phyloP scores from a whole-genome alignment of 306 rosid species.

The Crataegus laevigata region DNA sequence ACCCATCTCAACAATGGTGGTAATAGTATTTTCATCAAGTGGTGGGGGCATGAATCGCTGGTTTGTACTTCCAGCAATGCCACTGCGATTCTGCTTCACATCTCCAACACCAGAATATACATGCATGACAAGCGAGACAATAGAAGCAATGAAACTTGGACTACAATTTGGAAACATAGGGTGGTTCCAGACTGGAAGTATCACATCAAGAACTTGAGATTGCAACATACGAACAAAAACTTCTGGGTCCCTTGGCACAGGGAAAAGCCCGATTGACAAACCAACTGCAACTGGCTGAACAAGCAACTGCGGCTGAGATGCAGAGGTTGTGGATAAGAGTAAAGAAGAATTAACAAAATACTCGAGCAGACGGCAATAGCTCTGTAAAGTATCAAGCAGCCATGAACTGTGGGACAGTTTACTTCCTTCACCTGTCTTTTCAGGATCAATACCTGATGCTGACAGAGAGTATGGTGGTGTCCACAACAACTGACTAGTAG shows the following conservation, averaged over 20 bases:
- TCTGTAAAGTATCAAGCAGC: constrained; percentile 87
- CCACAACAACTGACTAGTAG: constrained; percentile 97
- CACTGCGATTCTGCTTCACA: constrained; percentile 70
- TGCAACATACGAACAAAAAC: constrained; percentile 93
- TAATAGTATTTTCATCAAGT: constrained; percentile 86
- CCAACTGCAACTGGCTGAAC: constrained; percentile 97
- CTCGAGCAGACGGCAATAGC: constrained; percentile 81
- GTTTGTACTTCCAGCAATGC: constrained; percentile 58
- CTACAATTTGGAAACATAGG: constrained; percentile 70
- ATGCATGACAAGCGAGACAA: constrained; percentile 79
- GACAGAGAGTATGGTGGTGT: constrained; percentile 57
- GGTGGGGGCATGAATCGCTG: constrained; percentile 79
- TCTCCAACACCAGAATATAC: constrained; percentile 97
- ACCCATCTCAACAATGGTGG: constrained; percentile 94
- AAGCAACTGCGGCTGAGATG: constrained; percentile 87
- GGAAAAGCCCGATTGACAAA: constrained; percentile 90
- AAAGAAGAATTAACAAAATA: constrained; percentile 88
- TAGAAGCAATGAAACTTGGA: constrained; percentile 77
- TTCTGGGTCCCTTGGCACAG: constrained; percentile 97
- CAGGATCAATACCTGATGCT: constrained; percentile 44
- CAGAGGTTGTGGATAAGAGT: constrained; percentile 73
- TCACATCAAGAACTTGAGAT: constrained; percentile 86
- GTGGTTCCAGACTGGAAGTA: constrained; percentile 90
- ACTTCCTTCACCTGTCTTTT: constrained; percentile 60
- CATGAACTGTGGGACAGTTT: constrained; percentile 65